Percentiles rank a stretch among this genome's conserved stretches.
Evolutionary conservation across 176 grass and related monocot genomes (phyloP).

Genomic region (Musa troglodytarum): DNA sequence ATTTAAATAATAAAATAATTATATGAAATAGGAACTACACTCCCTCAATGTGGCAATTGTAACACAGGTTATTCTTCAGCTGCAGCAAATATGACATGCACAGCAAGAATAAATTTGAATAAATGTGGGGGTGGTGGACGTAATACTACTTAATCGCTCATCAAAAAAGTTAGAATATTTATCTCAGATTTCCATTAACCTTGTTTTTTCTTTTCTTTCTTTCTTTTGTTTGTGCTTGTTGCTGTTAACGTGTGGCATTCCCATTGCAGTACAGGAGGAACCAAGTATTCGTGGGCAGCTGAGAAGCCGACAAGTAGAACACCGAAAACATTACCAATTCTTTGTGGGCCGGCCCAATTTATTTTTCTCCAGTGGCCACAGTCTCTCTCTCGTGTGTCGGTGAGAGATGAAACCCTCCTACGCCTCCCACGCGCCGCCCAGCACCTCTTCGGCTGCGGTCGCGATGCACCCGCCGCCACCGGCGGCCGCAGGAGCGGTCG

Average conservation of each 20-base stretch:
- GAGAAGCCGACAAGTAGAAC: too few relatives aligned
- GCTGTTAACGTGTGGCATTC: background rate
- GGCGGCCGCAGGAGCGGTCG: background rate
- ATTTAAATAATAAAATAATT: background rate
- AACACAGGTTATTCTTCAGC: too few relatives aligned
- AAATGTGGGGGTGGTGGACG: conserved; percentile 32
- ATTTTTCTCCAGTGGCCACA: background rate
- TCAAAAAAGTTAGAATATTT: conserved; percentile 25
- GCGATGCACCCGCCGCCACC: background rate
- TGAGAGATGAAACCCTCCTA: background rate
- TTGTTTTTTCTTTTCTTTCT: background rate
- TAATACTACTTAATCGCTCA: conserved; percentile 37
- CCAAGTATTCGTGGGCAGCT: background rate
- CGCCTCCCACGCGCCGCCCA: background rate
- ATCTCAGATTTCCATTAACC: background rate
- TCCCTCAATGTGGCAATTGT: background rate
- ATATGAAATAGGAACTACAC: conserved; percentile 1
- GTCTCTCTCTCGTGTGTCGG: background rate
- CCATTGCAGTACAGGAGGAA: background rate
- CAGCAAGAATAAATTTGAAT: conserved; percentile 35
- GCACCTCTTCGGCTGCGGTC: background rate
- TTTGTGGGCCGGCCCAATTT: background rate
- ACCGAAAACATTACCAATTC: too few relatives aligned
- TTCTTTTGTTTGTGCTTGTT: background rate
- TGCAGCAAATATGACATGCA: conserved; percentile 38